Evolutionary conservation across 2,329 filamentous ascomycete genomes (phyloP).

Genomic region (Amauroascus niger): DNA sequence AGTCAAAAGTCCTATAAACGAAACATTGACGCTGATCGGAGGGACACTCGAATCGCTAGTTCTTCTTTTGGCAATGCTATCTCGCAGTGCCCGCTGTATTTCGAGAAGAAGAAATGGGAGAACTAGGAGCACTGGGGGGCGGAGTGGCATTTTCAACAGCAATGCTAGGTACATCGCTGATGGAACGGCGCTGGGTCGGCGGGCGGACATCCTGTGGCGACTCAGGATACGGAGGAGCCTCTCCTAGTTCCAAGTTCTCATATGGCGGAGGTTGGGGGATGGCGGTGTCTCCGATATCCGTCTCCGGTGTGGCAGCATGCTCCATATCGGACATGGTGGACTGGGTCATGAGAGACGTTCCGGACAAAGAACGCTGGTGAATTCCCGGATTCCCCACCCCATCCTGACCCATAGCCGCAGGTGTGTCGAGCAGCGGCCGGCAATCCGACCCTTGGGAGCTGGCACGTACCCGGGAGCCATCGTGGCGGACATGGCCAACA

Average conservation of each 20-base stretch:
- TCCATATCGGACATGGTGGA: slow-evolving; percentile 22
- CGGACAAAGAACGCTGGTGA: slow-evolving; percentile 26
- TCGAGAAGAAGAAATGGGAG: slow-evolving; percentile 16
- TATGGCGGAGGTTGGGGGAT: slow-evolving; percentile 36
- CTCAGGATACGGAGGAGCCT: slow-evolving; percentile 33
- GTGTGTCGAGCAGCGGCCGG: slow-evolving; percentile 36
- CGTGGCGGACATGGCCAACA: slow-evolving; percentile 41
- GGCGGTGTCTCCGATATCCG: slow-evolving; percentile 29
- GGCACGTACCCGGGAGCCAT: slow-evolving; percentile 40
- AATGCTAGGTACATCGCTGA: slow-evolving; percentile 21
- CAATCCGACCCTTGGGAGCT: slow-evolving; percentile 41
- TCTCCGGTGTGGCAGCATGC: slow-evolving; percentile 24
- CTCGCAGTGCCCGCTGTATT: background rate
- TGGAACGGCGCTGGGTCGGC: slow-evolving; percentile 9
- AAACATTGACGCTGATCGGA: too few relatives aligned
- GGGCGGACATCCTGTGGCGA: background rate
- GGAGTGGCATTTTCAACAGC: slow-evolving; percentile 21
- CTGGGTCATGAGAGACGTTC: slow-evolving; percentile 30
- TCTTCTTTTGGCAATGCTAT: too few relatives aligned
- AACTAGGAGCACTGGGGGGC: slow-evolving; percentile 16
- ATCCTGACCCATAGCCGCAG: slow-evolving; percentile 27
- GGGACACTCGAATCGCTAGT: too few relatives aligned
- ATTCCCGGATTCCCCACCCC: slow-evolving; percentile 23
- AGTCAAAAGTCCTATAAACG: too few relatives aligned
- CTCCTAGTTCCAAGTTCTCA: slow-evolving; percentile 35